Conservation (phyloP, 2,329 filamentous ascomycete genomes). For the Aphanoascus verrucosus region DNA sequence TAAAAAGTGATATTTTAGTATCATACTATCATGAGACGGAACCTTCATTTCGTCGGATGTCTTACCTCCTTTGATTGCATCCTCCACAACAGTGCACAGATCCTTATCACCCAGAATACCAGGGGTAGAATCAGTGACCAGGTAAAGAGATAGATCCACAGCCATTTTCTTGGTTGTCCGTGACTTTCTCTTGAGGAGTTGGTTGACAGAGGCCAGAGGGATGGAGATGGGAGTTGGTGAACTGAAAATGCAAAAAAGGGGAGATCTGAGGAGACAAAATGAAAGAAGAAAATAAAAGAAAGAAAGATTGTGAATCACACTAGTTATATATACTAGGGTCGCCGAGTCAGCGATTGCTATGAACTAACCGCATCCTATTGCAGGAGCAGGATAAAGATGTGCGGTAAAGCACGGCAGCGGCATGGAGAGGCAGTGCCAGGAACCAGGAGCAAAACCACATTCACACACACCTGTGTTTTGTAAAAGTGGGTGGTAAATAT, state of each 20-base stretch:
- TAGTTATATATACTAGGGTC: not conserved
- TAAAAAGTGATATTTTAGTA: not conserved
- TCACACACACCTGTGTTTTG: no score
- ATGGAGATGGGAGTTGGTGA: no score
- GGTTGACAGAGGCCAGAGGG: no score
- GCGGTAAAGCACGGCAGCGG: no score
- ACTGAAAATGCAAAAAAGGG: no score
- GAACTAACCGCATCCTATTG: no score
- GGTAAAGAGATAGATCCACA: slow-evolving; percentile 70
- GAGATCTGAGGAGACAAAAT: no score
- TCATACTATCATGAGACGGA: not conserved
- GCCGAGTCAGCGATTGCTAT: not conserved
- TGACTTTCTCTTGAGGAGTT: not conserved
- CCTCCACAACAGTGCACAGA: slow-evolving; percentile 62
- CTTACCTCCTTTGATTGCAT: slow-evolving; percentile 60
- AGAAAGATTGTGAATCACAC: not conserved
- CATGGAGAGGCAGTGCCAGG: no score
- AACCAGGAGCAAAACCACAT: no score
- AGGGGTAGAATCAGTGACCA: slow-evolving; percentile 88
- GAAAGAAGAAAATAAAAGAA: not conserved
- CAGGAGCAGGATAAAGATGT: no score
- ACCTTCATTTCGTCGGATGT: not conserved
- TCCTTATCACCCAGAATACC: slow-evolving; percentile 64
- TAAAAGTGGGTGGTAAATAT: no score
- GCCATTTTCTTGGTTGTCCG: slow-evolving; percentile 19